Conservation (phyloP, 2,329 filamentous ascomycete species). For the Pseudopyricularia cyperi region DNA sequence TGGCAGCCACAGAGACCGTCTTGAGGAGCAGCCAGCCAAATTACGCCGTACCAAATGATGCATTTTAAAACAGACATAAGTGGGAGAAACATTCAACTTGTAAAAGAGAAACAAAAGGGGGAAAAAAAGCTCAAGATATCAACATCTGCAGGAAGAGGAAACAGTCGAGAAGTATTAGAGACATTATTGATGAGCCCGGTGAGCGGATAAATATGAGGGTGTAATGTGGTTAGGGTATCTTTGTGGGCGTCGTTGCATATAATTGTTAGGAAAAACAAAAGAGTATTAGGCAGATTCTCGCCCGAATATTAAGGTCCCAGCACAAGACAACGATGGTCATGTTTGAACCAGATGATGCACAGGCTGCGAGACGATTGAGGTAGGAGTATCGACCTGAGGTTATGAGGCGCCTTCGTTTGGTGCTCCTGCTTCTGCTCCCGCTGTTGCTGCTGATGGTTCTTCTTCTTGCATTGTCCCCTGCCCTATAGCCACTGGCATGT, state of each 20-base stretch:
- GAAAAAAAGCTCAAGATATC: too few relatives aligned
- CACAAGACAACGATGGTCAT: background rate
- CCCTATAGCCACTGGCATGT: conserved; percentile 5
- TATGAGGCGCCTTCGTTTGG: background rate
- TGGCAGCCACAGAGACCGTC: background rate
- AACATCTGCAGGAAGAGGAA: too few relatives aligned
- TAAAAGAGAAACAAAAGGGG: background rate
- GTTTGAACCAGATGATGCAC: background rate
- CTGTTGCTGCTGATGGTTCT: background rate
- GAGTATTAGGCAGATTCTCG: background rate
- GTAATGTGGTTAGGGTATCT: background rate
- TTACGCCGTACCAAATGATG: background rate
- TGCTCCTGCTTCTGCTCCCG: background rate
- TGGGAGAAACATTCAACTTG: background rate
- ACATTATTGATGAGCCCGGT: too few relatives aligned
- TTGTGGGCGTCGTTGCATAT: background rate
- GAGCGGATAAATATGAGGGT: background rate
- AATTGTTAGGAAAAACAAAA: background rate
- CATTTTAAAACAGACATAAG: background rate
- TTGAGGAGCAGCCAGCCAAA: too few relatives aligned
- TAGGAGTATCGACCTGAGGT: background rate
- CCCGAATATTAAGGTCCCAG: background rate
- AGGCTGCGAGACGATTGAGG: background rate
- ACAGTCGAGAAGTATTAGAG: too few relatives aligned
- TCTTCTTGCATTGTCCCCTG: background rate